These are phyloP conservation scores for Elaeis oleifera DNA, from an alignment of 202 grass and related monocot genomes.

Conservation along the genomic window DNA sequence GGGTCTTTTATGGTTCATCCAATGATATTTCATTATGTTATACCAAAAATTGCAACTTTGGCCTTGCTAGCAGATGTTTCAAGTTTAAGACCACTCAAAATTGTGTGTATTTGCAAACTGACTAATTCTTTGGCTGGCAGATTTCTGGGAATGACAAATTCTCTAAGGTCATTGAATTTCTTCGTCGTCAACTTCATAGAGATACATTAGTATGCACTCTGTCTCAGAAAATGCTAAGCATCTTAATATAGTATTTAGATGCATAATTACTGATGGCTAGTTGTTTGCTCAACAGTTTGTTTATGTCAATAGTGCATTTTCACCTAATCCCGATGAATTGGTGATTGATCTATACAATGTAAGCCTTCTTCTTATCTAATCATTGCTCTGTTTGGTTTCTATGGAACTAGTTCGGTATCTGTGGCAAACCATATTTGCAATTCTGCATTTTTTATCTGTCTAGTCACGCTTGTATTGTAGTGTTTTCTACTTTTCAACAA, in stretches of 20 bases:
- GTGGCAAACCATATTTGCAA: no score
- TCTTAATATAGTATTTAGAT: background rate
- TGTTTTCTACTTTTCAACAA: no score
- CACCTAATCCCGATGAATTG: slow-evolving; percentile 73
- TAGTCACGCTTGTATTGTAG: no score
- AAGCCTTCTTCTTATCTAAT: slow-evolving; percentile 11
- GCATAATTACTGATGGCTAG: slow-evolving; percentile 16
- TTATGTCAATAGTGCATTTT: slow-evolving; percentile 81
- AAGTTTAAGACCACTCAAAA: no score
- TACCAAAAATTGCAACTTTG: no score
- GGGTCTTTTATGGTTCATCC: no score
- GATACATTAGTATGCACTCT: slow-evolving; percentile 51
- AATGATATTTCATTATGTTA: no score
- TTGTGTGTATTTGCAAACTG: no score
- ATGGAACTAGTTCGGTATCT: no score
- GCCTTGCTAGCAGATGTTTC: no score
- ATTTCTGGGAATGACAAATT: slow-evolving; percentile 75
- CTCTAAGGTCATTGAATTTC: slow-evolving; percentile 75
- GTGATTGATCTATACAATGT: slow-evolving; percentile 84
- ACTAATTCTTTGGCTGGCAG: slow-evolving; percentile 21
- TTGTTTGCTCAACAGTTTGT: slow-evolving; percentile 45
- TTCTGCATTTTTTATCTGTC: no score
- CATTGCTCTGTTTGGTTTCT: no score
- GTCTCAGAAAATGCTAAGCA: background rate
- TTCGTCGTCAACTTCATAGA: slow-evolving; percentile 65